Evolutionary conservation across 1,139 yeast genomes (phyloP), one percentile per base, ranked within the genome.

Genomic region (Sugiyamaella grinbergsii): DNA sequence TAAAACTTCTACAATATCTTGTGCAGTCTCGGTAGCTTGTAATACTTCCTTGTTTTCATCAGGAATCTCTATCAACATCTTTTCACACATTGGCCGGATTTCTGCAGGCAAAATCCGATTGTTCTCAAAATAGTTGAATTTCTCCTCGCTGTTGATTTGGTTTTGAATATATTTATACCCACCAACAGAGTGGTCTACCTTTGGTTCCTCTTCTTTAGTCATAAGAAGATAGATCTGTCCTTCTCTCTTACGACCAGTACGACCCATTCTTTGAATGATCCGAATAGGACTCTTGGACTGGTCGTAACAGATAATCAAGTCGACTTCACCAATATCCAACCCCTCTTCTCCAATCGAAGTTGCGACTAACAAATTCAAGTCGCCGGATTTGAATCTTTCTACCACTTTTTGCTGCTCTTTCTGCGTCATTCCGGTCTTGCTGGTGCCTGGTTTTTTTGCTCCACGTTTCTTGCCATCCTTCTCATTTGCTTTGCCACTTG

Each of bases 331-430:
- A 58, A 94, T 94, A 73, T 94, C 98, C 55, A 94, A 76, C 47
- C 99, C 99, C 74, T 94, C 99, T 67, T 94, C 99, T 41, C 98
- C 99, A 64, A 94, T 93, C 0, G 97, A 90, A 0, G 99, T 94
- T 5, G 98, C 97, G 2, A 94, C 95, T 24, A 94, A 72, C 5
- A 88, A 82, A 63, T 93, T 94, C 62, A 79, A 80, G 1, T 69
- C 72, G 5, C 95, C 96, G 0, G 68, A 60, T 59, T 85, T 86
- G 69, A 94, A 93, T 54, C 82, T 77, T 32, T 76, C 76, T 40
- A 94, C 85, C 8, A 88, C 77, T 53, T 83, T 83, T 42, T 69
- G 71, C 52, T 73, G 77, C 40, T 65, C 68, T 55, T 73, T 72
- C 41, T 74, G 77, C 2, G 65, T 58, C 77, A 73, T 73, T 5